Conservation (phyloP, 2,329 filamentous ascomycete species). For the Microsporum ferrugineum region DNA sequence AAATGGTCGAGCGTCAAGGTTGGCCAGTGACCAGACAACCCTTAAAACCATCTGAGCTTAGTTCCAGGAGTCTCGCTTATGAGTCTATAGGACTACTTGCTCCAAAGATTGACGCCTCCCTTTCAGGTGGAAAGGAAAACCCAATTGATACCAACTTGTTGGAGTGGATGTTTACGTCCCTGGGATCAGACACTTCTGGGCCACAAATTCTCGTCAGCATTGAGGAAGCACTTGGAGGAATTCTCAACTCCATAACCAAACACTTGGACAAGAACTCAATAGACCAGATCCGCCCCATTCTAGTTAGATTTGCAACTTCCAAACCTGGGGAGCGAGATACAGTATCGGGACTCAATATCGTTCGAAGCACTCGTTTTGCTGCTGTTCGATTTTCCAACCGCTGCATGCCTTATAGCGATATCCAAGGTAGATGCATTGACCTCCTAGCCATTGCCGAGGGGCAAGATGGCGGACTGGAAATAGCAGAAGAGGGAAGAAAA, state of each 20-base stretch:
- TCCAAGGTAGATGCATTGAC: conserved; percentile 76
- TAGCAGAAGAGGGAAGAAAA: conserved; percentile 79
- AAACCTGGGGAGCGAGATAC: conserved; percentile 30
- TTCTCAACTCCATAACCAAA: conserved; percentile 50
- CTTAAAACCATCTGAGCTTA: conserved; percentile 48
- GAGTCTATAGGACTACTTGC: conserved; percentile 80
- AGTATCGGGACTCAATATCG: conserved; percentile 33
- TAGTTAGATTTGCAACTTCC: conserved; percentile 57
- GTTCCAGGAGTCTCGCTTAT: conserved; percentile 69
- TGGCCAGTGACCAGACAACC: conserved; percentile 61
- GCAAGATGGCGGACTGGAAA: conserved; percentile 61
- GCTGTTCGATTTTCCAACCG: conserved; percentile 82
- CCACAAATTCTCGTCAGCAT: conserved; percentile 72
- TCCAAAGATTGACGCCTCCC: conserved; percentile 32
- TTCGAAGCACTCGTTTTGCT: conserved; percentile 69
- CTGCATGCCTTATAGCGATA: conserved; percentile 68
- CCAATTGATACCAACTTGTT: conserved; percentile 43
- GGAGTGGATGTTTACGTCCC: conserved; percentile 71
- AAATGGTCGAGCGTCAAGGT: conserved; percentile 67
- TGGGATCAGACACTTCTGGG: conserved; percentile 65
- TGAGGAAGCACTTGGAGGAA: conserved; percentile 72
- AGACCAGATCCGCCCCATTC: conserved; percentile 42
- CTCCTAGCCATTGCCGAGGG: conserved; percentile 64
- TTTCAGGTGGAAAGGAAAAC: conserved; percentile 24
- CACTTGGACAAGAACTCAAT: conserved; percentile 31